Evolutionary conservation across 129 eudicot genomes (phyloP).

Genomic region (Heracleum sosnowskyi): DNA sequence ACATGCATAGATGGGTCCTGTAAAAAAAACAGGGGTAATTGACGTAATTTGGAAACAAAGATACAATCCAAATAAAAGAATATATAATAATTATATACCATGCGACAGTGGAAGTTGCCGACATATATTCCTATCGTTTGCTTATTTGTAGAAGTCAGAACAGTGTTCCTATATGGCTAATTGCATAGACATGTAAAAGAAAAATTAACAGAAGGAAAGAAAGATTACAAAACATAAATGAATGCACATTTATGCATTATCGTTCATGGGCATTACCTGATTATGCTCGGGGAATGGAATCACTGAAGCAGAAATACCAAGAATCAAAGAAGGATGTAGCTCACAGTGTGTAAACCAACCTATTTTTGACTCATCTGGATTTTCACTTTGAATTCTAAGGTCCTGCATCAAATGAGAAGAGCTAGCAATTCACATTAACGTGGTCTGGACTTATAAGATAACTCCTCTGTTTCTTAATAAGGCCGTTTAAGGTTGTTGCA

Average conservation of each 20-base stretch:
- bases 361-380: slow-evolving; percentile 44
- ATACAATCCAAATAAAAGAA: neutral
- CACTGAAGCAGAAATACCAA: slow-evolving; percentile 73
- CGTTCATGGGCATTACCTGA: slow-evolving; percentile 28
- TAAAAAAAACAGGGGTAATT: neutral
- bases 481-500: too few relatives aligned
- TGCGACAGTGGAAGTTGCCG: slow-evolving; percentile 43
- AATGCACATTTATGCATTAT: neutral
- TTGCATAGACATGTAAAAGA: neutral
- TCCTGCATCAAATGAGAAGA: slow-evolving; percentile 23
- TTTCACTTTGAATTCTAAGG: slow-evolving; percentile 38
- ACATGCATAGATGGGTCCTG: slow-evolving; percentile 58
- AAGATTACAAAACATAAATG: neutral
- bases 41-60: neutral
- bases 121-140: slow-evolving; percentile 82
- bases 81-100: neutral
- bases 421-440: too few relatives aligned
- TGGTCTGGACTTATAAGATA: too few relatives aligned
- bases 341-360: slow-evolving; percentile 70
- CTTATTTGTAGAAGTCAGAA: slow-evolving; percentile 76
- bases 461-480: too few relatives aligned
- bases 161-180: slow-evolving; percentile 72
- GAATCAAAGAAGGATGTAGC: slow-evolving; percentile 57
- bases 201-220: neutral
- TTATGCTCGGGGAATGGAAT: slow-evolving; percentile 74